phyloP scores from a whole-genome alignment of 2,329 filamentous ascomycete species.

The Pestalotiopsis sp. region DNA sequence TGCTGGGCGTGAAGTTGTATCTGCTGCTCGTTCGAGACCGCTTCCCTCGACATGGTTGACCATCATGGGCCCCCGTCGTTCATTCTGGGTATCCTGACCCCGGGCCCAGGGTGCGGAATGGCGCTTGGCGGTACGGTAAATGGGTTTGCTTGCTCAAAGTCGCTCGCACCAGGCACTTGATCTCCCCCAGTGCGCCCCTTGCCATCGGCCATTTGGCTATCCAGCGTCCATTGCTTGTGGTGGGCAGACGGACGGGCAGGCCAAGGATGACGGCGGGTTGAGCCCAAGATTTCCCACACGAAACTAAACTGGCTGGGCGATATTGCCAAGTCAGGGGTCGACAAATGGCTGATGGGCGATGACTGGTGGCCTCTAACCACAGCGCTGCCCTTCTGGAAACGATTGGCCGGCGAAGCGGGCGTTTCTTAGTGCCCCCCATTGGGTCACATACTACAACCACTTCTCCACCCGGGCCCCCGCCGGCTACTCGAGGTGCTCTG shows the following conservation, averaged over 20 bases:
- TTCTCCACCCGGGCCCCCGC: not conserved
- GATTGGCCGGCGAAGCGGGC: conserved; percentile 4
- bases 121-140: not conserved
- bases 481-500: not conserved
- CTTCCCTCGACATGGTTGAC: not conserved
- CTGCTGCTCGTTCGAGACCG: not conserved
- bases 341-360: not conserved
- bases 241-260: no score
- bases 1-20: not conserved
- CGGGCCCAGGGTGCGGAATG: not conserved
- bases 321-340: not conserved
- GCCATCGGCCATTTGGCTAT: not conserved
- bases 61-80: not conserved
- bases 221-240: no score
- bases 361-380: not conserved
- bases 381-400: not conserved
- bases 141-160: not conserved
- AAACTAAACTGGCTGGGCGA: not conserved
- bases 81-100: not conserved
- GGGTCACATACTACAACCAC: no score
- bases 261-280: no score
- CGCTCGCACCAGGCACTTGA: no score
- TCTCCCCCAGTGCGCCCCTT: not conserved
- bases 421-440: not conserved
- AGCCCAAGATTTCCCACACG: no score